Evolutionary conservation across 2,329 filamentous ascomycete genomes (phyloP).

Genomic region (Nigrospora osmanthi): DNA sequence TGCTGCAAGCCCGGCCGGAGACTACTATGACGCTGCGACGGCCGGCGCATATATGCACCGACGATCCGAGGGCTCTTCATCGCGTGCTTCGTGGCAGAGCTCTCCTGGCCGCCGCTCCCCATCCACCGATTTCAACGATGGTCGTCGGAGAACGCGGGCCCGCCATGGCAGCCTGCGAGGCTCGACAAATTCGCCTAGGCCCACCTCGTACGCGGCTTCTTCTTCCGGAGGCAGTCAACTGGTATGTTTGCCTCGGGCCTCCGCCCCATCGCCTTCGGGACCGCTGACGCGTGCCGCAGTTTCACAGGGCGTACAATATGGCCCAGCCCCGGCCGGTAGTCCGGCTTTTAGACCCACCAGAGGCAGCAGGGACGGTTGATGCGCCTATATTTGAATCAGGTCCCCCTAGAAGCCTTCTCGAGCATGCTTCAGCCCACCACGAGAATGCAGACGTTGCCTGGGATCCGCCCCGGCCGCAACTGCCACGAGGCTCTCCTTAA

Average conservation of each 20-base stretch:
- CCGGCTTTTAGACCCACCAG: background rate
- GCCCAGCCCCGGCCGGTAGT: background rate
- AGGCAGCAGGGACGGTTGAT: background rate
- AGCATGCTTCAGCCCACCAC: no score
- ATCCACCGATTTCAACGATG: constrained; percentile 15
- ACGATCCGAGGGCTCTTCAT: background rate
- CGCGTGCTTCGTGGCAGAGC: background rate
- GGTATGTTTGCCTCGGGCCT: background rate
- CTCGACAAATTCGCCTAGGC: constrained; percentile 12
- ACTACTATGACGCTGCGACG: no score
- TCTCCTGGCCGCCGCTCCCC: constrained; percentile 14
- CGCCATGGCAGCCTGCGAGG: constrained; percentile 17
- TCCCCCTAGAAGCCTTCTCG: no score
- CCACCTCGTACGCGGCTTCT: constrained; percentile 7
- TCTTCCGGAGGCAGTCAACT: background rate
- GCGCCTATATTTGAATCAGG: background rate
- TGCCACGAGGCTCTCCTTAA: no score
- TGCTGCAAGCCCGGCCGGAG: no score
- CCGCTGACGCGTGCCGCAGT: background rate
- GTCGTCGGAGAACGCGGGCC: constrained; percentile 19
- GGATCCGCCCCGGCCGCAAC: no score
- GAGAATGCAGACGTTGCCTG: no score
- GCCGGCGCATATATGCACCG: background rate
- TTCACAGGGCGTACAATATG: background rate
- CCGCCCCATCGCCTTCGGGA: background rate